phyloP scores from a whole-genome alignment of 2,329 filamentous ascomycete species.

The Cercospora beticola region DNA sequence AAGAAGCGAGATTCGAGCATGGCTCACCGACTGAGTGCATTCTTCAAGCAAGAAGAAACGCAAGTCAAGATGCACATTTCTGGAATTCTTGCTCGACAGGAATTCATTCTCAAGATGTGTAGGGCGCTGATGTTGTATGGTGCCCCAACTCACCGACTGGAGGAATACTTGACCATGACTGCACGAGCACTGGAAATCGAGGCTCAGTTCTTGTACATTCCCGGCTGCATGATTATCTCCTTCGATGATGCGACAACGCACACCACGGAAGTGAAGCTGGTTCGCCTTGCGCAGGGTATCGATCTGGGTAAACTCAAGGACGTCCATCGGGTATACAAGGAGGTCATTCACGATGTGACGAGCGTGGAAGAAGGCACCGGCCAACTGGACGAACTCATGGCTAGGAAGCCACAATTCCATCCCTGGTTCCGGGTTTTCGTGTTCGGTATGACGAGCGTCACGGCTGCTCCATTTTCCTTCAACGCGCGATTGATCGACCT shows the following conservation, averaged over 20 bases:
- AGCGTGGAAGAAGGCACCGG: conserved; percentile 67
- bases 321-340: conserved; percentile 74
- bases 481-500: conserved; percentile 73
- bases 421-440: conserved; percentile 56
- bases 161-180: conserved; percentile 88
- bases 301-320: conserved; percentile 73
- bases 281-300: conserved; percentile 65
- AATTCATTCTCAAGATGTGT: conserved; percentile 81
- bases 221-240: conserved; percentile 89
- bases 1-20: conserved; percentile 29
- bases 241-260: conserved; percentile 74
- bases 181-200: conserved; percentile 83
- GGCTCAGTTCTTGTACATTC: conserved; percentile 86
- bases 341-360: conserved; percentile 71
- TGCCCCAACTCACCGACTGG: conserved; percentile 84
- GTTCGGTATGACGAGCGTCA: conserved; percentile 74
- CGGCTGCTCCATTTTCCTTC: conserved; percentile 78
- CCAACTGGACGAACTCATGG: conserved; percentile 62
- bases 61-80: conserved; percentile 61
- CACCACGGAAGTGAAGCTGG: conserved; percentile 73
- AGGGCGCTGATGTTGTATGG: conserved; percentile 84
- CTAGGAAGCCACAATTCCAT: conserved; percentile 55
- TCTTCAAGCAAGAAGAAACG: conserved; percentile 52
- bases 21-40: conserved; percentile 37
- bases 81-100: conserved; percentile 74